A percentile compares a stretch with the other conserved stretches of the same genome.
Evolutionary conservation across 495 filamentous ascomycete species (phyloP).

Genomic region (Neurospora sp.): DNA sequence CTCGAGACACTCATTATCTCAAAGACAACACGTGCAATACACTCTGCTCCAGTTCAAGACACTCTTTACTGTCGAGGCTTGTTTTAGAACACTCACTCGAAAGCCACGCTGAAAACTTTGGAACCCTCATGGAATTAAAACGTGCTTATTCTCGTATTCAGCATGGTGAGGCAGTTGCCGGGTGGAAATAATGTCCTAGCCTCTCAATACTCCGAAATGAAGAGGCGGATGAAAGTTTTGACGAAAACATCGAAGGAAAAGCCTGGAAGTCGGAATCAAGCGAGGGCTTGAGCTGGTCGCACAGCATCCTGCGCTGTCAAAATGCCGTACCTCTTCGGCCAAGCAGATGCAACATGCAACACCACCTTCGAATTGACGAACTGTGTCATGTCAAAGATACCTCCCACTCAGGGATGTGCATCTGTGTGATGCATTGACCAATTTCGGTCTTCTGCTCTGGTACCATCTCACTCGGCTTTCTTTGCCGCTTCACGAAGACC

Average conservation of each 20-base stretch:
- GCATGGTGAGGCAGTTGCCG: not conserved
- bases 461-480: slow-evolving; percentile 39
- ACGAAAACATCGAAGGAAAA: not conserved
- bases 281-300: slow-evolving; percentile 1
- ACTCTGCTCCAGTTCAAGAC: slow-evolving; percentile 14
- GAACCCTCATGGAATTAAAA: not conserved
- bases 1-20: slow-evolving; percentile 13
- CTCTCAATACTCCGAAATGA: not conserved
- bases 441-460: slow-evolving; percentile 18
- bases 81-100: not conserved
- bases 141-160: not conserved
- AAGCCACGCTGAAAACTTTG: not conserved
- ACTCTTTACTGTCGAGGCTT: slow-evolving; percentile 2
- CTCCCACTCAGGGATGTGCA: not conserved
- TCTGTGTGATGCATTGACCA: slow-evolving; percentile 11
- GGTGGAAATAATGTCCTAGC: not conserved
- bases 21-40: slow-evolving; percentile 18
- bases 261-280: not conserved
- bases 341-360: slow-evolving; percentile 9
- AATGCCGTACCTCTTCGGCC: slow-evolving; percentile 15
- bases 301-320: slow-evolving; percentile 19
- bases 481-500: slow-evolving; percentile 43
- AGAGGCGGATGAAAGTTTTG: not conserved
- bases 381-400: slow-evolving; percentile 4
- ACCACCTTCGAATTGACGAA: slow-evolving; percentile 2